Base-by-base conservation (phyloP, 2,329 filamentous ascomycete species). In the Clarireedia homoeocarpa region DNA sequence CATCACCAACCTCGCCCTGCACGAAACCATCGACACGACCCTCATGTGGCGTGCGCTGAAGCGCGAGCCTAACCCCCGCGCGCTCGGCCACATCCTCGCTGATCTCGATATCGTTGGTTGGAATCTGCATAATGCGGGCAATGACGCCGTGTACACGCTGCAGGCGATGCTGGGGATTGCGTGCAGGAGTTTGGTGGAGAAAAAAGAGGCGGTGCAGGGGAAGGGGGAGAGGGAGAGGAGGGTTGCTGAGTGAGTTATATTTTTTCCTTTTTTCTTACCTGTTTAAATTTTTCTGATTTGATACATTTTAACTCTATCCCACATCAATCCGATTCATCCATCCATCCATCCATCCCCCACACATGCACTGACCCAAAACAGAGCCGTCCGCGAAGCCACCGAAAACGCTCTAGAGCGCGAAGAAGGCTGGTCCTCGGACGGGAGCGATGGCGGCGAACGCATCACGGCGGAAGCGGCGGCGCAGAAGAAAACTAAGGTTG, bases 121-220 rank as follows among this genome's bases (percentile, higher is more conserved):
- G 70, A 77, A 87, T 63, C 75, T 92, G n/a, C 91, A 96, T 71
- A 95, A 95, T 66, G 91, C 85, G 0, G 84, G 91, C 1, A 96
- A 96, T 62, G 91, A 96, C 67, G 90, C 91, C 0, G 79, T 84
- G 1, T 94, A 87, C 68, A 92, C 89, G 0, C 71, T 95, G 60
- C 83, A 85, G 59, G 86, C 83, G 6, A 80, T 94, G 76, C 69
- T 96, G 6, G 81, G 74, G 5, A 79, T 89, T 58, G 77, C 76
- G 39, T 71, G 82, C 62, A 65, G 62, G 53, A 57, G 65, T 49
- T 53, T 67, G 17, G 57, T 53, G 2, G 63, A 65, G 34, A 62
- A 51, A 12, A 38, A 56, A 38, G 58, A 51, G 48, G 54, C 45
- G 7, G 39, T 61, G 12, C 26, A 45, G 9, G 57, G 57, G 23